A percentile compares a stretch with the other conserved stretches of the same genome.
Evolutionary conservation across 495 filamentous ascomycete species (phyloP).

Genomic region (Bacidia rubella): DNA sequence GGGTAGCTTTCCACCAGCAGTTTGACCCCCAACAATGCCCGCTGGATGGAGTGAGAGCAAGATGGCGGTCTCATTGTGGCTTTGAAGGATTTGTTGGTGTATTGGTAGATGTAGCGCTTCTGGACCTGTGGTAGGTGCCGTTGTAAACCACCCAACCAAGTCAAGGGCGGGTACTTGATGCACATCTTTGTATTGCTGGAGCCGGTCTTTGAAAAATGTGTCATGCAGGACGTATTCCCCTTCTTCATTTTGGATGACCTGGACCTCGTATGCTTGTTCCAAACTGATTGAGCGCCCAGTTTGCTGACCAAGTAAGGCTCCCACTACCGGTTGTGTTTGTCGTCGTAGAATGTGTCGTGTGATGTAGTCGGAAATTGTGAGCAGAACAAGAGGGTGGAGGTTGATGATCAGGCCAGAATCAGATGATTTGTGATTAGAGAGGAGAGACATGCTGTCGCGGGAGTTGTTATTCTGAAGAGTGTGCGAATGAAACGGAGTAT

Average conservation of each 20-base stretch:
- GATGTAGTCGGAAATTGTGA: slow-evolving; percentile 94
- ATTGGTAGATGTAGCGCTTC: slow-evolving; percentile 50
- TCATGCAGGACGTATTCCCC: slow-evolving; percentile 41
- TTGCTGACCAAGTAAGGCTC: slow-evolving; percentile 78
- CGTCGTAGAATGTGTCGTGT: slow-evolving; percentile 73
- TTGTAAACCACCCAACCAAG: slow-evolving; percentile 91
- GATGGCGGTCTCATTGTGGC: slow-evolving; percentile 73
- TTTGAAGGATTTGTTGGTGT: slow-evolving; percentile 57
- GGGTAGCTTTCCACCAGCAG: slow-evolving; percentile 64
- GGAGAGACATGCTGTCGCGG: slow-evolving; percentile 26
- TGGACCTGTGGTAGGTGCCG: slow-evolving; percentile 60
- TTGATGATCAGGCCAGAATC: slow-evolving; percentile 68
- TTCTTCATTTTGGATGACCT: slow-evolving; percentile 37
- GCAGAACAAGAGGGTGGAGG: slow-evolving; percentile 85
- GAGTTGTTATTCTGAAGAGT: no score
- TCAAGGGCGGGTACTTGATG: slow-evolving; percentile 74
- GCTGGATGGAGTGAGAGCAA: slow-evolving; percentile 74
- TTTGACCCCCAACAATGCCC: slow-evolving; percentile 26
- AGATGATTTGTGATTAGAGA: slow-evolving; percentile 52
- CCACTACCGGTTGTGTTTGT: slow-evolving; percentile 63
- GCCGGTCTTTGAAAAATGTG: slow-evolving; percentile 62
- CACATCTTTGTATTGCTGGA: slow-evolving; percentile 84
- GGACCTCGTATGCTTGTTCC: slow-evolving; percentile 83
- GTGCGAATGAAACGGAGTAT: no score
- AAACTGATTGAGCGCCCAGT: slow-evolving; percentile 82